Conservation (phyloP, 768 basidiomycete species). For the Boletus insuetus region DNA sequence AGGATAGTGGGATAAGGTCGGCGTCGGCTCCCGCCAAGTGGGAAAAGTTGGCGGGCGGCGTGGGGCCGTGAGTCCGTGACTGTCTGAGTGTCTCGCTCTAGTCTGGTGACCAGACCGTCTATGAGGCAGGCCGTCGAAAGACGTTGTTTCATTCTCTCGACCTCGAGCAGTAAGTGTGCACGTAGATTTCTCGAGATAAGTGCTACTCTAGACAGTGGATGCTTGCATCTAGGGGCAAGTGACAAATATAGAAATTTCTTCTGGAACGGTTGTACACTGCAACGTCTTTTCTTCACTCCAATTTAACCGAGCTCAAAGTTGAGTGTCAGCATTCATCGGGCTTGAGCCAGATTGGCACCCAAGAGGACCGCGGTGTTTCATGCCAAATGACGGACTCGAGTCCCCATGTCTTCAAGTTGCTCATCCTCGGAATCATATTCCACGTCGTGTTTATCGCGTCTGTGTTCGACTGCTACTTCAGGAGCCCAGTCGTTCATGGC, state of each 20-base stretch:
- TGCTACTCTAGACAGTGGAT: too few relatives aligned
- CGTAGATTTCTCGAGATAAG: too few relatives aligned
- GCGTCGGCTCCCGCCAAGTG: not conserved
- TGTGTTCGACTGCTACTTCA: conserved; percentile 87
- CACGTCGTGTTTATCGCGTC: conserved; percentile 71
- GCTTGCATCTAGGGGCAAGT: not conserved
- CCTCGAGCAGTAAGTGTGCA: too few relatives aligned
- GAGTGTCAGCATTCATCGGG: not conserved
- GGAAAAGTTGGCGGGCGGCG: not conserved
- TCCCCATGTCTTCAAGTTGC: conserved; percentile 36
- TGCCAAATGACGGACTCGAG: conserved; percentile 16
- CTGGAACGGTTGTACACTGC: too few relatives aligned
- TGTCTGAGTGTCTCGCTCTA: too few relatives aligned
- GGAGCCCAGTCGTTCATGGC: conserved; percentile 75
- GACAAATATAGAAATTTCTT: not conserved
- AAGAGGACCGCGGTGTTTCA: not conserved
- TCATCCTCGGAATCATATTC: conserved; percentile 69
- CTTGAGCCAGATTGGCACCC: not conserved
- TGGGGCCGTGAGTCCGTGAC: too few relatives aligned
- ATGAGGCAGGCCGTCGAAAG: too few relatives aligned
- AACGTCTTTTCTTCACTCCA: too few relatives aligned
- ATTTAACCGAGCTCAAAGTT: not conserved
- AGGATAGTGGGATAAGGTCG: too few relatives aligned
- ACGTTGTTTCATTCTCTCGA: too few relatives aligned
- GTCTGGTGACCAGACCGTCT: too few relatives aligned